phyloP scores from a whole-genome alignment of 2,329 filamentous ascomycete species.

The Exophiala bonariae region DNA sequence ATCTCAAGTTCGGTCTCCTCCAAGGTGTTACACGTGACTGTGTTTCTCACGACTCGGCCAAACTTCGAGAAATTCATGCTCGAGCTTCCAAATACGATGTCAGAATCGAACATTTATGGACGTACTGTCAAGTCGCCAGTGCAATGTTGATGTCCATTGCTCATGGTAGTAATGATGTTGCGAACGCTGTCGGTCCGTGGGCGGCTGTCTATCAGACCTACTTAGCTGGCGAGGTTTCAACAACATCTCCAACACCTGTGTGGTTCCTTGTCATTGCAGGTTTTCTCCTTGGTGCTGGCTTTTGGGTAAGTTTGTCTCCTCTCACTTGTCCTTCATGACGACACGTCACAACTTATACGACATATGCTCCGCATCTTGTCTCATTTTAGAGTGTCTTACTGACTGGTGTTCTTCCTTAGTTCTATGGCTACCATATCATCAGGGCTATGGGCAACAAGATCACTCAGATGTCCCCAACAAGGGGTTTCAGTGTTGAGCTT shows the following conservation, averaged over 20 bases:
- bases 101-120: slow-evolving; percentile 50
- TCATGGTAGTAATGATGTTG: slow-evolving; percentile 47
- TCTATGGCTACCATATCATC: slow-evolving; percentile 40
- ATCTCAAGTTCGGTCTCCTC: slow-evolving; percentile 11
- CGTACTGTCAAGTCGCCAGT: slow-evolving; percentile 43
- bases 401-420: slow-evolving; percentile 13
- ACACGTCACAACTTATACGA: too few relatives aligned
- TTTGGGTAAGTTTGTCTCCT: slow-evolving; percentile 31
- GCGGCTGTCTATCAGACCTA: slow-evolving; percentile 40
- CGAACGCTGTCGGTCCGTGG: slow-evolving; percentile 45
- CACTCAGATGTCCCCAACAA: slow-evolving; percentile 40
- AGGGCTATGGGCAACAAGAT: slow-evolving; percentile 42
- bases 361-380: too few relatives aligned
- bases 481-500: slow-evolving; percentile 41
- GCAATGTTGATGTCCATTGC: slow-evolving; percentile 46
- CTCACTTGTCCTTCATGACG: too few relatives aligned
- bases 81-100: slow-evolving; percentile 47
- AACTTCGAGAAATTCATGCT: slow-evolving; percentile 41
- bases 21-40: slow-evolving; percentile 43
- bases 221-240: slow-evolving; percentile 32
- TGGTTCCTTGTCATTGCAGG: slow-evolving; percentile 42
- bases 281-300: slow-evolving; percentile 40
- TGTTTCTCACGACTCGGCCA: slow-evolving; percentile 40
- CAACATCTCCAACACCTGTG: slow-evolving; percentile 35
- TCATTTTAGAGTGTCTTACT: slow-evolving; percentile 16